Evolutionary conservation across 495 filamentous ascomycete genomes (phyloP), one percentile per base, ranked within the genome.

Genomic region (Aspergillus egyptiacus): DNA sequence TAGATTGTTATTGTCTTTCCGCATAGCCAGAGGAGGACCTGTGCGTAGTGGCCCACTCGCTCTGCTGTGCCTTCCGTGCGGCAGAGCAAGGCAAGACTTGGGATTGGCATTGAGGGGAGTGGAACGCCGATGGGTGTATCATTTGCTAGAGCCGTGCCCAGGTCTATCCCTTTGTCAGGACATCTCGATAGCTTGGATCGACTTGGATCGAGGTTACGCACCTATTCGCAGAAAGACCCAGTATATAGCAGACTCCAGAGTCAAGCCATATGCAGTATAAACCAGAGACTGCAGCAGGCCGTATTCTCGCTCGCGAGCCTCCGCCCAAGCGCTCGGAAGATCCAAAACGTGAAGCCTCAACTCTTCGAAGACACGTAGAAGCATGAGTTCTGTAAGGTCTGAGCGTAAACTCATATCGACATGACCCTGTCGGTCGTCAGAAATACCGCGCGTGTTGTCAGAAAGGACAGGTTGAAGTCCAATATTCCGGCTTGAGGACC

Each of bases 201-300:
- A n/a, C n/a, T n/a, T n/a, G n/a, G n/a, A n/a, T n/a, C n/a, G 15
- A 28, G 30, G 47, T 17, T 38, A 54, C 55, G 43, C 61, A 66
- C 69, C 66, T 10, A 63, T 49, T 47, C 67, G 58, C 27, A 64
- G 33, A 43, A 67, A 61, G 22, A 69, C 57, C 68, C 65, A 73
- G 33, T 68, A 68, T 11, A 62, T 53, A 10, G 56, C 58, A 5
- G 61, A 59, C 17, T 63, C 57, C 9, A 67, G 45, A 39, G 56
- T 36, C 13, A 46, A 45, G 11, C 46, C 51, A 4, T 51, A 45
- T 1, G 58, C 53, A 28, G 56, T 46, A 14, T 54, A 46, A 19
- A 39, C 48, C 9, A 69, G 27, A 5, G 42, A 40, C 4, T 55
- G 38, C 18, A 62, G 13, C 7, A 51, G 28, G 0, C 50, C 42